These are phyloP conservation scores for Myriosclerotinia scirpicola DNA, from an alignment of 2,329 filamentous ascomycete genomes.

Conservation along the genomic window DNA sequence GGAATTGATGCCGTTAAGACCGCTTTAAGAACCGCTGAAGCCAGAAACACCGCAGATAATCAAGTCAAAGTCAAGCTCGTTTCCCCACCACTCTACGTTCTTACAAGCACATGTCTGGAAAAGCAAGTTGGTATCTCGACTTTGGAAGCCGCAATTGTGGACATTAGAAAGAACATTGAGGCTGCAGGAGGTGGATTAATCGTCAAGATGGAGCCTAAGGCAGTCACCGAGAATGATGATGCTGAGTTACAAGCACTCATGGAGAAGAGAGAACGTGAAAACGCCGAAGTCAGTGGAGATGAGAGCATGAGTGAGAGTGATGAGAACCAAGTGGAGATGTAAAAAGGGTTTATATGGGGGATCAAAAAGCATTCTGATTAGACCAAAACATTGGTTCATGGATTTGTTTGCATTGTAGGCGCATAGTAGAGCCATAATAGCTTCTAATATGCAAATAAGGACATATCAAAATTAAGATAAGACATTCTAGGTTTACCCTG, in stretches of 20 bases:
- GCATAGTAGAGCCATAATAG: constrained; percentile 29
- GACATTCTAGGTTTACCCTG: too few species aligned
- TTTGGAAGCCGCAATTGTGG: constrained; percentile 85
- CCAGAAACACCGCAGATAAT: constrained; percentile 85
- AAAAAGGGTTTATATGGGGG: constrained; percentile 33
- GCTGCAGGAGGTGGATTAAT: constrained; percentile 74
- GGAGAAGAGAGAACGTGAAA: constrained; percentile 98
- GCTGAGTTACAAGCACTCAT: constrained; percentile 95
- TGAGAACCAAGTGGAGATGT: constrained; percentile 69
- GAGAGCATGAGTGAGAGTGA: constrained; percentile 96
- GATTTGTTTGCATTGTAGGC: constrained; percentile 39
- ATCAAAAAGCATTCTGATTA: constrained; percentile 33
- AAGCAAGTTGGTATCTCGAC: constrained; percentile 82
- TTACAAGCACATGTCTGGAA: constrained; percentile 93
- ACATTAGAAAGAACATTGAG: constrained; percentile 80
- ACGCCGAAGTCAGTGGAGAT: constrained; percentile 95
- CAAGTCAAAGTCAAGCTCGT: constrained; percentile 98
- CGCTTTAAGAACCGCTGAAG: constrained; percentile 86
- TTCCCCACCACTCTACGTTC: constrained; percentile 93
- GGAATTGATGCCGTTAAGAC: constrained; percentile 98
- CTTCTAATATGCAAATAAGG: constrained; percentile 16
- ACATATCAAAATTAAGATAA: background rate
- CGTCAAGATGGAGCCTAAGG: constrained; percentile 99
- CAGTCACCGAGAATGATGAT: constrained; percentile 97
- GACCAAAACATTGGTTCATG: constrained; percentile 16